Base-by-base conservation (phyloP, 2,329 filamentous ascomycete genomes). In the Botrytis deweyae region DNA sequence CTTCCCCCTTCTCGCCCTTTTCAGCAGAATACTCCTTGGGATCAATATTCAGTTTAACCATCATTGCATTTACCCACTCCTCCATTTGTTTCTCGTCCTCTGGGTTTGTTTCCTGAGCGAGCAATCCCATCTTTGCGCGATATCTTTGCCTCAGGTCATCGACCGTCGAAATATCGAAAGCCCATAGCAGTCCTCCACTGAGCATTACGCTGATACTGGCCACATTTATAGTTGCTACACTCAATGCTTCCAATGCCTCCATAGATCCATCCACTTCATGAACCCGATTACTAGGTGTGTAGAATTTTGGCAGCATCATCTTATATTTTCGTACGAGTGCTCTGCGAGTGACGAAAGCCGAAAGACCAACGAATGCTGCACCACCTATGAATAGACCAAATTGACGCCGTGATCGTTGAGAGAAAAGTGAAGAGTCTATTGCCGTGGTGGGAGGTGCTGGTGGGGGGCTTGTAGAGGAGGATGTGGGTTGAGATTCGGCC, bases 151-250 rank as follows among this genome's bases (percentile, higher is more conserved):
- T 84, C 81, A 94, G 83, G 79, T 95, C 92, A 6, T 89, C 88
- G 59, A 94, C 71, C 64, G 86, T 87, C 80, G 90, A 90, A 52
- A 98, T 88, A 81, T 98, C 92, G 75, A 96, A 89, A 0, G 89
- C 90, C 87, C 92, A 97, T 75, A 93, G 85, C 18, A 91, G 82
- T 0, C 92, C 94, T 5, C 95, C 96, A 0, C 89, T 87, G 14
- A 88, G 83, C 87, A 97, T 89, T 81, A 97, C 89, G 0, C 87
- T 91, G 68, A 96, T 88, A 78, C 91, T 92, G 46, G 90, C 80
- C 20, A 96, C 93, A 79, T 97, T 97, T 78, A 98, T 87, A 0
- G 95, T 97, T 0, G 95, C 96, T 52, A 98, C 85, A 67, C 91
- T 92, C 36, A 99, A 85, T 0, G 95, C 95, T 82, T 97, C 92